These are phyloP conservation scores for Mixia osmundae DNA, from an alignment of 1,284 basidiomycete species.

Conservation along the genomic window DNA sequence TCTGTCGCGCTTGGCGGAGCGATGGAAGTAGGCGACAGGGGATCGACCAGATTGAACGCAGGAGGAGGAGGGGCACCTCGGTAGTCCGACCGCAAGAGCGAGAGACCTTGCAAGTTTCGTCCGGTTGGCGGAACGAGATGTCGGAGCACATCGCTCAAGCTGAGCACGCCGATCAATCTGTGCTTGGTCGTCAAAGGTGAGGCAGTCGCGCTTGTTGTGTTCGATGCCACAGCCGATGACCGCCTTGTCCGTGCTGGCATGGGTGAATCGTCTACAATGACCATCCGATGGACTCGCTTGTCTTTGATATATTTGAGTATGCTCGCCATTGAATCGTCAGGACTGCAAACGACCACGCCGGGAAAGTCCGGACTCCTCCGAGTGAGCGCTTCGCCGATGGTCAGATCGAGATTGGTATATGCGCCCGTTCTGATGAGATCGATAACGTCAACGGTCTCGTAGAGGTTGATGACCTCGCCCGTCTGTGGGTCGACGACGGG, in stretches of 20 bases:
- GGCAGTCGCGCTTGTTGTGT: constrained; percentile 18
- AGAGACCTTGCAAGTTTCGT: too few relatives aligned
- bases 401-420: constrained; percentile 82
- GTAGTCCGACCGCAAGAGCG: too few relatives aligned
- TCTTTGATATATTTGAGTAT: constrained; percentile 81
- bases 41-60: too few relatives aligned
- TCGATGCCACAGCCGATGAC: constrained; percentile 32
- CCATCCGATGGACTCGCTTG: constrained; percentile 73
- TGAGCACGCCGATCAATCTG: constrained; percentile 64
- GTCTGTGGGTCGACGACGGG: constrained; percentile 49
- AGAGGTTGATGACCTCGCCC: constrained; percentile 84
- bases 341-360: constrained; percentile 86
- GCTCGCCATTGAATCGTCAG: constrained; percentile 76
- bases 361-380: constrained; percentile 81
- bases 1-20: too few relatives aligned
- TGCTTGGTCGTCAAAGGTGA: constrained; percentile 40
- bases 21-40: too few relatives aligned
- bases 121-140: too few relatives aligned
- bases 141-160: constrained; percentile 66
- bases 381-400: constrained; percentile 77
- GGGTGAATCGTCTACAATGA: constrained; percentile 36
- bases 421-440: constrained; percentile 82
- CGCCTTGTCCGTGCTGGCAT: too few relatives aligned
- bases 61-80: too few relatives aligned
- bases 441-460: constrained; percentile 97